Percentiles rank a stretch among this genome's conserved stretches.
Evolutionary conservation across 306 rosid species (phyloP).

Genomic region (Begonia fuchsioides): DNA sequence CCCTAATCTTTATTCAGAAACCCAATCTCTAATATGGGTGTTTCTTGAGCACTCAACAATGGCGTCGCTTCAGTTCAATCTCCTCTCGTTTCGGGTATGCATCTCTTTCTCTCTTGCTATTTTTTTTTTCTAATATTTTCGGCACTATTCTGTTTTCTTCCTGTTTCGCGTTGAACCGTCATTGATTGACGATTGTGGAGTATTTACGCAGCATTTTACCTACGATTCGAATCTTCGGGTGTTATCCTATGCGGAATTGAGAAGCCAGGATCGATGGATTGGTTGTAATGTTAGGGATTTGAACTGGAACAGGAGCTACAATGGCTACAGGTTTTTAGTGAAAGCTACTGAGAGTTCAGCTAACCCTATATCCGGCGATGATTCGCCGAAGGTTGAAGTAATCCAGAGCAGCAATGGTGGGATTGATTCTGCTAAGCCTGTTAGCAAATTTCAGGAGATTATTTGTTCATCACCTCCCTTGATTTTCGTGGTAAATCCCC

Average conservation of each 20-base stretch:
- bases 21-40: too few relatives aligned
- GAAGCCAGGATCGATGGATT: slow-evolving; percentile 10
- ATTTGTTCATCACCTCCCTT: slow-evolving; percentile 21
- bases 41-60: too few relatives aligned
- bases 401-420: slow-evolving; percentile 7
- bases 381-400: slow-evolving; percentile 6
- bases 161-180: too few relatives aligned
- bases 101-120: too few relatives aligned
- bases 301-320: slow-evolving; percentile 7
- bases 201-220: slow-evolving; percentile 14
- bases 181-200: too few relatives aligned
- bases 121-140: too few relatives aligned
- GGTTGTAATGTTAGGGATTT: slow-evolving; percentile 1
- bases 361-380: slow-evolving; percentile 9
- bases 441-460: slow-evolving; percentile 19
- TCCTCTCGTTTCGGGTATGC: too few relatives aligned
- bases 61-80: too few relatives aligned
- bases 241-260: slow-evolving; percentile 6
- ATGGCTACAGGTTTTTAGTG: slow-evolving; percentile 3
- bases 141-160: too few relatives aligned
- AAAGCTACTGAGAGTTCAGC: slow-evolving; percentile 20
- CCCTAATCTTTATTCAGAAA: too few relatives aligned
- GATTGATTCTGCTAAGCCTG: slow-evolving; percentile 9
- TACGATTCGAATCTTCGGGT: slow-evolving; percentile 15
- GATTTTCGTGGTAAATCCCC: slow-evolving; percentile 17